phyloP scores from a whole-genome alignment of 108 stramenopile species.

The Skeletonema marinoi region DNA sequence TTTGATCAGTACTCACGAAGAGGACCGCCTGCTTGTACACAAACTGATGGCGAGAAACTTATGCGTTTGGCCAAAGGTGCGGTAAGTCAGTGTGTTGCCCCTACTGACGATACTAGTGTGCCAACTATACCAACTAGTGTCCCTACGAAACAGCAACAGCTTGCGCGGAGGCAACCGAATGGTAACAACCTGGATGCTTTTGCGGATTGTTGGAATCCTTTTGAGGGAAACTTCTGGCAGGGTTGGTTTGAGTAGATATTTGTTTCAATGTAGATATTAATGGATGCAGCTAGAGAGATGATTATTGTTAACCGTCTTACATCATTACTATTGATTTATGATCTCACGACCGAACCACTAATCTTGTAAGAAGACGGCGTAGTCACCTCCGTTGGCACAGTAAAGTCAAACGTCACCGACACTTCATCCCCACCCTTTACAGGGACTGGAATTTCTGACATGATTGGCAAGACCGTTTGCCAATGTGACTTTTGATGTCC shows the following conservation, averaged over 20 bases:
- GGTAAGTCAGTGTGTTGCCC: not conserved
- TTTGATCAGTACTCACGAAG: not conserved
- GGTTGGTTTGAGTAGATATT: not conserved
- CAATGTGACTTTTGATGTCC: constrained; percentile 69
- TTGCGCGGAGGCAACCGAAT: not conserved
- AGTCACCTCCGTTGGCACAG: constrained; percentile 32
- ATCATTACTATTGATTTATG: too few relatives aligned
- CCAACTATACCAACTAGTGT: not conserved
- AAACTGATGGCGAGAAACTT: not conserved
- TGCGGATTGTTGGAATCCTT: not conserved
- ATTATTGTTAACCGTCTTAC: not conserved
- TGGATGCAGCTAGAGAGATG: not conserved
- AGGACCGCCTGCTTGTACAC: not conserved
- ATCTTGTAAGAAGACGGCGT: constrained; percentile 43
- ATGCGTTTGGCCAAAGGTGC: not conserved
- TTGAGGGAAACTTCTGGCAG: not conserved
- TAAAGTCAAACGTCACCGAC: constrained; percentile 39
- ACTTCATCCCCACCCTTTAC: constrained; percentile 47
- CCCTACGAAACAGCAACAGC: not conserved
- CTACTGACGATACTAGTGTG: not conserved
- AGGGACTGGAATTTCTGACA: constrained; percentile 44
- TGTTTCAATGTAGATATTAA: not conserved
- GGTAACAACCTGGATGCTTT: not conserved
- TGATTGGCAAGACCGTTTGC: constrained; percentile 76
- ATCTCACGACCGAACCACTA: constrained; percentile 39